Evolutionary conservation across 208 protist species (phyloP), one percentile per base, ranked within the genome.

Genomic region (Acanthamoeba culbertsoni): DNA sequence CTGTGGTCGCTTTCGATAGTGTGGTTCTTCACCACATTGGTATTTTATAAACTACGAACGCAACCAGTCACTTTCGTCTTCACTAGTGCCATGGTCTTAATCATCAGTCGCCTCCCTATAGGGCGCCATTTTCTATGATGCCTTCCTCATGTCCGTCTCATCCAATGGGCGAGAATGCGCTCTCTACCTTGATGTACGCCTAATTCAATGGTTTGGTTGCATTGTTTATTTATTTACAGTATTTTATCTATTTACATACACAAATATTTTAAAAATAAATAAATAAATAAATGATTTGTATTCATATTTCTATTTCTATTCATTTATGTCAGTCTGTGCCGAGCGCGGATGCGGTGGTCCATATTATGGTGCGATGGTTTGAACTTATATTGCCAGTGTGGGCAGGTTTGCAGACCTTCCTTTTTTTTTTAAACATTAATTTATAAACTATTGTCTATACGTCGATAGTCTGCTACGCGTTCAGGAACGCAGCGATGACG

Each of bases 1-100:
- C 79, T 89, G 46, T 89, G 79, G 79, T 89, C 79, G 0, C 53
- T 89, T 33, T 89, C 79, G 35, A 89, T 89, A 26, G 79, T 62
- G 18, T 89, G 79, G 79, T 89, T 89, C 48, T 89, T 89, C 35
- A 89, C 79, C 20, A 89, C 79, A 3, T 48, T 89, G 45, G 68
- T 79, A 51, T 59, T 23, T 59, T n/a, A n/a, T n/a, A n/a, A n/a
- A n/a, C n/a, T n/a, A n/a, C n/a, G n/a, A n/a, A n/a, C n/a, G n/a
- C n/a, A n/a, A n/a, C n/a, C n/a, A n/a, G n/a, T n/a, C n/a, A n/a
- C n/a, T n/a, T n/a, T n/a, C n/a, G n/a, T n/a, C n/a, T n/a, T n/a
- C n/a, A n/a, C n/a, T n/a, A n/a, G n/a, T n/a, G n/a, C n/a, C n/a
- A n/a, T n/a, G n/a, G n/a, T n/a, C n/a, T n/a, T n/a, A n/a, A n/a